Evolutionary conservation across 2,329 filamentous ascomycete genomes (phyloP), one percentile per base, ranked within the genome.

Genomic region (Pyrenochaeta sp.): DNA sequence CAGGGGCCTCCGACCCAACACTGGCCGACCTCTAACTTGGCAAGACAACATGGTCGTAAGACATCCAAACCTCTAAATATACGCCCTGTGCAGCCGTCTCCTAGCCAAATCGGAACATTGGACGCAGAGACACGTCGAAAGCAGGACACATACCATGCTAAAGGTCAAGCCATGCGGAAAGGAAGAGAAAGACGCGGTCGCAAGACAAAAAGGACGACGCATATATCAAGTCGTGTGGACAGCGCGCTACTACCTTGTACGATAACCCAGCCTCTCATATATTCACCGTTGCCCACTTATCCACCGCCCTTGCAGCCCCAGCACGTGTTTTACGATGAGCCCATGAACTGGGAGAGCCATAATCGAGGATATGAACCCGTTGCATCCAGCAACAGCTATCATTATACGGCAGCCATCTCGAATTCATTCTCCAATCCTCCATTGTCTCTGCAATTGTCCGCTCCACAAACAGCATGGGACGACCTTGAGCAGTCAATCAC

Each of bases 401-500:
- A 20, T 17, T 14, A 18, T 23, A 12, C 17, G 2, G 11, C 18
- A 14, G 18, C 18, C 20, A 7, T 23, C 20, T 23, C 36, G n/a
- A 12, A 23, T 17, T n/a, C 9, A n/a, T 17, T 2, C 12, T 17
- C 29, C 21, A 4, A 18, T n/a, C 18, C 12, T 9, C 2, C 17
- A 7, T 17, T 17, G 6, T 6, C 14, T 9, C 33, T n/a, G 6
- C 14, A 33, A 10, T 10, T 6, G 12, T 12, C 21, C 14, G 36
- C n/a, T 20, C 20, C 10, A 32, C 35, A 21, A 9, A 44, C 10
- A 30, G 45, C 49, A 17, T 45, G 27, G 12, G 56, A 62, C 33
- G 33, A 35, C 3, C 12, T 37, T 7, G 37, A 30, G 1, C 67
- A 69, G 31, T 21, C 21, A 7, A 70, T 74, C 15, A 55, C 55